phyloP scores from a whole-genome alignment of 1,139 yeast species.

The Nadsonia commutata region DNA sequence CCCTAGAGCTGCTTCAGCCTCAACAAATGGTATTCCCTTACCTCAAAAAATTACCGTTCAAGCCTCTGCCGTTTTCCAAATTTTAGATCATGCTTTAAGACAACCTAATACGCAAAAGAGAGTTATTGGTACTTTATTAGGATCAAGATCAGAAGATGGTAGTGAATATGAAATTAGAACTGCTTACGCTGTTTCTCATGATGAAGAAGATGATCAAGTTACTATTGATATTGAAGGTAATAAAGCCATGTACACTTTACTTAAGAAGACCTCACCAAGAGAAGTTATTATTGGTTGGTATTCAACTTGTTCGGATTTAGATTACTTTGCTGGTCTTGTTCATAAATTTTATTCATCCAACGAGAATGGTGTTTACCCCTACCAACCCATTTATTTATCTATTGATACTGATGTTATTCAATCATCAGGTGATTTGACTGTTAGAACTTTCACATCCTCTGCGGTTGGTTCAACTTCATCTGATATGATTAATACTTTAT shows the following conservation, averaged over 20 bases:
- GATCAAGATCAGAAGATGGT: constrained; percentile 80
- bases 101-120: constrained; percentile 34
- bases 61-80: constrained; percentile 46
- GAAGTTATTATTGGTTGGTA: constrained; percentile 82
- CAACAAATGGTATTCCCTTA: not conserved
- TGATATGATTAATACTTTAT: constrained; percentile 50
- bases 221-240: constrained; percentile 69
- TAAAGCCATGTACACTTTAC: constrained; percentile 54
- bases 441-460: constrained; percentile 63
- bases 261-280: constrained; percentile 57
- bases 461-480: constrained; percentile 46
- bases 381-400: constrained; percentile 9
- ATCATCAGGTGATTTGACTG: constrained; percentile 6
- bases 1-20: not conserved
- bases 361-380: not conserved
- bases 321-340: constrained; percentile 64
- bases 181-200: constrained; percentile 73
- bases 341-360: constrained; percentile 52
- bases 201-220: constrained; percentile 61
- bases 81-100: constrained; percentile 43
- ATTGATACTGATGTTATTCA: constrained; percentile 27
- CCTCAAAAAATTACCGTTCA: constrained; percentile 5
- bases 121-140: constrained; percentile 72
- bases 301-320: constrained; percentile 53
- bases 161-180: constrained; percentile 57